These are phyloP conservation scores for Phialophora expanda DNA, from an alignment of 2,329 filamentous ascomycete species.

Conservation along the genomic window DNA sequence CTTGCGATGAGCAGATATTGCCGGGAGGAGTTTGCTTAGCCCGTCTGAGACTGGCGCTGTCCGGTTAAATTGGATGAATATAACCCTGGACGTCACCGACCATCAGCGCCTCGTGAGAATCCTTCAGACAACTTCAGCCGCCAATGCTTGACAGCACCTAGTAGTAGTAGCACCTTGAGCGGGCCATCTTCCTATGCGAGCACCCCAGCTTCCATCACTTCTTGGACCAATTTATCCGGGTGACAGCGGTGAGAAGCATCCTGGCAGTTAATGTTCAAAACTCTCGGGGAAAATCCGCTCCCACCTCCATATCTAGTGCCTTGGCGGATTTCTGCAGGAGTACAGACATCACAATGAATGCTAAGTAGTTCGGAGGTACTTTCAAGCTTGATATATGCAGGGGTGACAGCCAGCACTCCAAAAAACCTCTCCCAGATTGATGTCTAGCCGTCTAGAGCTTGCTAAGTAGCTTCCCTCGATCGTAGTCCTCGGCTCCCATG, in stretches of 20 bases:
- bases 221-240: background rate
- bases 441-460: background rate
- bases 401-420: too few species aligned
- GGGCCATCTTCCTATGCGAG: background rate
- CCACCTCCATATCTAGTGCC: background rate
- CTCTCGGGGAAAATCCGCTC: too few species aligned
- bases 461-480: conserved; percentile 5
- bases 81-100: background rate
- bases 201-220: conserved; percentile 1
- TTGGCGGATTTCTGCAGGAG: background rate
- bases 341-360: too few species aligned
- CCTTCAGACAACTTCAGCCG: conserved; percentile 1
- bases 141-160: background rate
- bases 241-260: too few species aligned
- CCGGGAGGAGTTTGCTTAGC: background rate
- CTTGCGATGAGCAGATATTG: background rate
- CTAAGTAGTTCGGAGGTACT: too few species aligned
- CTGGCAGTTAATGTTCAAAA: too few species aligned
- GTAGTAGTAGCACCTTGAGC: background rate
- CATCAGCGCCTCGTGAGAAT: background rate
- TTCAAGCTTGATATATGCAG: too few species aligned
- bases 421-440: too few species aligned
- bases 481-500: conserved; percentile 7
- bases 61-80: conserved; percentile 5
- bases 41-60: conserved; percentile 1